Base-by-base conservation (phyloP, 2,329 filamentous ascomycete species). In the Xylaria sp. region DNA sequence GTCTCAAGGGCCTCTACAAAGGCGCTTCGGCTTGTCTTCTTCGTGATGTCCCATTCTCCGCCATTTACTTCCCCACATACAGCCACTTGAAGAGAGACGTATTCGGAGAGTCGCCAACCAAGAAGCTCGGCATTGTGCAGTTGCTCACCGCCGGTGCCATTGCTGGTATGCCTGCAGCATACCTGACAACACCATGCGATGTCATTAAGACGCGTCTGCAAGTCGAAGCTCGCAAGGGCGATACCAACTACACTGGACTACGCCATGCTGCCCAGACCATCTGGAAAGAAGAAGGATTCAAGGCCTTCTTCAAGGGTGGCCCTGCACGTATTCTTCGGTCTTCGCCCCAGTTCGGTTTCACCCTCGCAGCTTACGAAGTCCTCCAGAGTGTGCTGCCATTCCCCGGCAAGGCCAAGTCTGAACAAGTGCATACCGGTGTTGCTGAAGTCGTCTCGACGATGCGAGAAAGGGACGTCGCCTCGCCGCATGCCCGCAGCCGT, bases 181-280 rank as follows among this genome's bases (percentile, higher is more conserved):
- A 99, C 84, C 87, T 99, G 71, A 99, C 96, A 28, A 99, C 96
- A 1, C 96, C 96, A 0, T 98, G 93, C 84, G 96, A 99, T 79
- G 96, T 99, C 71, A 98, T 99, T 90, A 99, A 99, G 88, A 99
- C 96, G 2, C 92, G 96, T 80, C 87, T 99, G 69, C 96, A 99
- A 82, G 96, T 99, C 68, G 96, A 99, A 82, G 94, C 95, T 25
- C 92, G 96, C 73, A 98, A 98, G 86, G 96, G 96, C 72, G 95
- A 99, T 77, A 91, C 91, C 3, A 86, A 87, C 58, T 99, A 99
- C 86, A 96, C 89, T 51, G 93, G 92, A 56, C 87, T 99, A 57
- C 89, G 94, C 65, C 94, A 99, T 82, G 93, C 91, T 63, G 96
- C 96, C 46, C 83, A 83, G 76, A 97, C 93, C 15, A 92, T 99